Evolutionary conservation across 345 rosid species (phyloP), one percentile per base, ranked within the genome.

Genomic region (Euclidium syriacum): DNA sequence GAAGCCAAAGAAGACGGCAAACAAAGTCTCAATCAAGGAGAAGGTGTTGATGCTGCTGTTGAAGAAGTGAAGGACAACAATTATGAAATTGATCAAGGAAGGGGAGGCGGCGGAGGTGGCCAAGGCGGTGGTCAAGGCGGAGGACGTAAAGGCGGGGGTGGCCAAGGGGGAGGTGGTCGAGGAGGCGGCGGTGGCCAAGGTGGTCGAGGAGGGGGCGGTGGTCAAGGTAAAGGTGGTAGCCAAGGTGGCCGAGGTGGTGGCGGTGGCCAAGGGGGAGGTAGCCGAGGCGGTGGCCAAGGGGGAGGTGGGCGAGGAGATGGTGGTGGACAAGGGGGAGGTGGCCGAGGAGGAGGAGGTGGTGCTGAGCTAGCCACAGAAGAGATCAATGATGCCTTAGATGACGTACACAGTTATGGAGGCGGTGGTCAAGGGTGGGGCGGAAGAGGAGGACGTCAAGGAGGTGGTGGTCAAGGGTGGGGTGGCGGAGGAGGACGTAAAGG

Each of bases 81-180:
- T 32, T 52, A 52, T 40, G 58, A 63, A 27, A 40, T 50, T 52
- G 52, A 64, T 64, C 52, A 65, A 15, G 33, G 33, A 29, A n/a
- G n/a, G n/a, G n/a, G n/a, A 35, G 44, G 47, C 12, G 47, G 62
- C 6, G 54, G 54, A 3, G 34, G 46, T 8, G 62, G 63, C 2
- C 54, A 15, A 29, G 59, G 59, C 9, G 11, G 19, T 53, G 43
- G 58, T 3, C 27, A 0, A 3, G 44, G 49, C 1, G 49, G 49
- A 9, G 26, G 49, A 0, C 4, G 23, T n/a, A 6, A 14, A 1
- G 24, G 49, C 3, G 49, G 49, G 4, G n/a, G 25, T 19, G 49
- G 49, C 5, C n/a, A n/a, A n/a, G 24, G 24, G 0, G 22, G 12
- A 17, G 47, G 23, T 0, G 46, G 46, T 0, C 2, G 23, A 9